phyloP scores from a whole-genome alignment of 2,329 filamentous ascomycete genomes.

The Metarhizium brunneum region DNA sequence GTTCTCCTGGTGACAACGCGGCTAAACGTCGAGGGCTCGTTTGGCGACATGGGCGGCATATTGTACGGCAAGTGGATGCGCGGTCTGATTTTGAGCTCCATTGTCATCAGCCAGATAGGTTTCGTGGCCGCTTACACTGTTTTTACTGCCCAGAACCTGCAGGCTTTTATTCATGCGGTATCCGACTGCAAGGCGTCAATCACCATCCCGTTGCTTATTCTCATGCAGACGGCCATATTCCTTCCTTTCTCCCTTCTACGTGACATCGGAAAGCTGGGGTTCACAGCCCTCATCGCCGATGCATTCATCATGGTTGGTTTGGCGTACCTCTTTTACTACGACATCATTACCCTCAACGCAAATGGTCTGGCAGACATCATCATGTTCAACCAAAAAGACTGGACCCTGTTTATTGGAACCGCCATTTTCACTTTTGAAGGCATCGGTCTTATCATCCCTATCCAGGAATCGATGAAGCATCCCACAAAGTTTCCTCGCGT shows the following conservation, averaged over 20 bases:
- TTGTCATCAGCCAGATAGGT: conserved; percentile 90
- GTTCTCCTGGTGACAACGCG: conserved; percentile 84
- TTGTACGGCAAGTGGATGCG: conserved; percentile 90
- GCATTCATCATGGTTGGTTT: conserved; percentile 89
- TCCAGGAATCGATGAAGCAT: conserved; percentile 92
- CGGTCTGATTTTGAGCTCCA: conserved; percentile 76
- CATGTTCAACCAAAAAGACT: conserved; percentile 81
- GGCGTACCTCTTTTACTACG: conserved; percentile 92
- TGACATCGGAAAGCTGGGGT: conserved; percentile 95
- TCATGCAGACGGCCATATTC: conserved; percentile 95
- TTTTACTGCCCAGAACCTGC: conserved; percentile 90
- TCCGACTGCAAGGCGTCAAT: conserved; percentile 79
- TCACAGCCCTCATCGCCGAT: conserved; percentile 88
- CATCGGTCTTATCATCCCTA: conserved; percentile 93
- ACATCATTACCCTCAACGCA: conserved; percentile 70
- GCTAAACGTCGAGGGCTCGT: conserved; percentile 81
- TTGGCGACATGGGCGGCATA: conserved; percentile 90
- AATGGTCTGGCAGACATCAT: conserved; percentile 78
- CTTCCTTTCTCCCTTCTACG: conserved; percentile 86
- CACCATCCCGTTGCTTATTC: conserved; percentile 78
- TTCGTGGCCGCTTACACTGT: conserved; percentile 95
- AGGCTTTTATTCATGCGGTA: conserved; percentile 89
- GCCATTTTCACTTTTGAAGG: conserved; percentile 99
- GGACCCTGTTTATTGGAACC: conserved; percentile 97
- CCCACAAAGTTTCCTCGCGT: conserved; percentile 86